Evolutionary conservation across 1,284 basidiomycete genomes (phyloP).

Genomic region (Sporisorium reilianum): DNA sequence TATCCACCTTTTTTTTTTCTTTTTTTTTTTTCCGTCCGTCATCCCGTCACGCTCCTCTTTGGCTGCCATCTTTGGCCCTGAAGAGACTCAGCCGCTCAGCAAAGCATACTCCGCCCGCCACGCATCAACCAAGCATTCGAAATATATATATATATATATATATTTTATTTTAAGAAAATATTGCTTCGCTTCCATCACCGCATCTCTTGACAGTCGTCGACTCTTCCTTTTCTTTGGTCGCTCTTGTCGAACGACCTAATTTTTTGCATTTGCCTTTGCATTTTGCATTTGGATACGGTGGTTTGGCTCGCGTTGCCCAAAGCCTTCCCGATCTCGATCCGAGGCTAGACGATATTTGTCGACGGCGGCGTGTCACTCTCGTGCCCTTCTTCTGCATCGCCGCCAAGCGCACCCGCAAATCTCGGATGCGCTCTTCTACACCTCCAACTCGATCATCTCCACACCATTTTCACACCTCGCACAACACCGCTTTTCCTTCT

Average conservation of each 20-base stretch:
- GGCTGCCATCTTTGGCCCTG: not conserved
- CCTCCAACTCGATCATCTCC: constrained; percentile 28
- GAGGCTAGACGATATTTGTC: not conserved
- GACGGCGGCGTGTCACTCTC: constrained; percentile 18
- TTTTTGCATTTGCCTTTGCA: no score
- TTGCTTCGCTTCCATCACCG: not conserved
- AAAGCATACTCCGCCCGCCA: constrained; percentile 9
- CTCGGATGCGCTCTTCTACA: constrained; percentile 27
- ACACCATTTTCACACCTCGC: constrained; percentile 12
- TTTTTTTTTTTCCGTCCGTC: no score
- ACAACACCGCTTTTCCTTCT: not conserved
- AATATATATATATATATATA: not conserved
- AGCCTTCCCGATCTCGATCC: constrained; percentile 19
- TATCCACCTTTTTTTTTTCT: not conserved
- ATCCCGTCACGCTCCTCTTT: no score
- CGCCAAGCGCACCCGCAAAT: constrained; percentile 20
- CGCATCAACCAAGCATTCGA: not conserved
- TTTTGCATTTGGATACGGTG: constrained; percentile 11
- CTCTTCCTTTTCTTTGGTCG: not conserved
- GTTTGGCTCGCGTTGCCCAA: constrained; percentile 1
- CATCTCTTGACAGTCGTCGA: not conserved
- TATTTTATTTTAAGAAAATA: not conserved
- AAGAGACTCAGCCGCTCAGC: constrained; percentile 3
- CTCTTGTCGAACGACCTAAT: constrained; percentile 2
- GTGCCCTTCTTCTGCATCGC: constrained; percentile 7